Conservation (phyloP, 495 filamentous ascomycete genomes). For the Lasiosphaeriaceae sp. region DNA sequence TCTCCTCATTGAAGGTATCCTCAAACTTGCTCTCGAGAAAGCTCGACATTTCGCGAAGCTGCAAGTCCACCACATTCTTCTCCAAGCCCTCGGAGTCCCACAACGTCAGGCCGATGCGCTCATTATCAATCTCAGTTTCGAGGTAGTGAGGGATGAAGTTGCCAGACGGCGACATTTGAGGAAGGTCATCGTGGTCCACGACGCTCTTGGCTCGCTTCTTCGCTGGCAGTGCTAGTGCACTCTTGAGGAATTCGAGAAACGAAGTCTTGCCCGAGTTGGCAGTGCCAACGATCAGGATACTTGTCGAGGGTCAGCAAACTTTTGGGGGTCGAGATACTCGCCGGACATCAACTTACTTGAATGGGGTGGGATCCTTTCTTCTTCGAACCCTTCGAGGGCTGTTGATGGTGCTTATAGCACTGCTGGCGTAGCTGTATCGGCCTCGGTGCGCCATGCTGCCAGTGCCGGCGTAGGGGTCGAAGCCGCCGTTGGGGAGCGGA, state of each 20-base stretch:
- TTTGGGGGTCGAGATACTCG: no score
- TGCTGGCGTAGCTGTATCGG: constrained; percentile 95
- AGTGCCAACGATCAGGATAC: constrained; percentile 85
- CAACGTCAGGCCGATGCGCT: constrained; percentile 87
- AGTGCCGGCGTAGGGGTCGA: constrained; percentile 74
- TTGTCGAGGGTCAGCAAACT: constrained; percentile 31
- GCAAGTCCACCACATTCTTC: constrained; percentile 88
- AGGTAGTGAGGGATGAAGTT: constrained; percentile 83
- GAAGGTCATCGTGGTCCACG: constrained; percentile 49
- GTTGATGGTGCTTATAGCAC: constrained; percentile 86
- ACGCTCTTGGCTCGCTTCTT: constrained; percentile 62
- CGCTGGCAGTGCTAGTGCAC: constrained; percentile 70
- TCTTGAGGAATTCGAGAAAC: constrained; percentile 92
- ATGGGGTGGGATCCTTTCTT: constrained; percentile 94
- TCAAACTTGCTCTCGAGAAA: constrained; percentile 98
- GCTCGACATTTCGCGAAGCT: constrained; percentile 81
- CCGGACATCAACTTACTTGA: constrained; percentile 69
- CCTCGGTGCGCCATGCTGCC: constrained; percentile 98
- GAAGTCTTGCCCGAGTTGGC: constrained; percentile 91
- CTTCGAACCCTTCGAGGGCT: constrained; percentile 87
- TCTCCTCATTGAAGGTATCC: constrained; percentile 95
- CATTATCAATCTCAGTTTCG: constrained; percentile 90
- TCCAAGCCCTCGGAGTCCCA: constrained; percentile 96
- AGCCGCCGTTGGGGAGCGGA: constrained; percentile 51
- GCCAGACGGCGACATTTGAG: constrained; percentile 42